Evolutionary conservation across 371 early-diverging fungal genomes (phyloP), one percentile per base, ranked within the genome.

Genomic region (Zopfochytrium polystomum): DNA sequence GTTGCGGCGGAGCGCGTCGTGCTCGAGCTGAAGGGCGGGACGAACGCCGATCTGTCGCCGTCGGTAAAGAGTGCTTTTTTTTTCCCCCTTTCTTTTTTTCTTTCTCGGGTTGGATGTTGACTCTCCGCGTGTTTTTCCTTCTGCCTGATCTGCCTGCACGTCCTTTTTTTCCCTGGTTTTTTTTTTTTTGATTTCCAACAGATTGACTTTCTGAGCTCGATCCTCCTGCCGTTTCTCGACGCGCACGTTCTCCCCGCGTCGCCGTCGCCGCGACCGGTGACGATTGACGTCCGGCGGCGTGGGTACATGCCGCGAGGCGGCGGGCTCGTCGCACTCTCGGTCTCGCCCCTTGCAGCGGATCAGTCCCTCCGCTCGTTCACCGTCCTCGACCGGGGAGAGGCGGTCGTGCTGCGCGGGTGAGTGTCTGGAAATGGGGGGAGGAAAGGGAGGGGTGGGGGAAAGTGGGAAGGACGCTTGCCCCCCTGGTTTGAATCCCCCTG

Each of bases 11-110:
- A 26, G 32, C 52, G 52, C 30, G 52, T 52, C 32, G 34, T 34
- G 11, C 27, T 56, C 1, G 38, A 55, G 7, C 32, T 71, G 58
- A 55, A 55, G 18, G 73, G 73, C 3, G 73, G 73, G 9, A 73
- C 73, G 29, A 60, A 73, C 42, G 71, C 63, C 27, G 25, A 26
- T 9, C 35, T 58, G n/a, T n/a, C n/a, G n/a, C n/a, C n/a, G n/a
- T n/a, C n/a, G n/a, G 55, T n/a, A n/a, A n/a, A n/a, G n/a, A n/a
- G n/a, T n/a, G n/a, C n/a, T n/a, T n/a, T n/a, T n/a, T n/a, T n/a
- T n/a, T n/a, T n/a, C n/a, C n/a, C n/a, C n/a, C n/a, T n/a, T n/a
- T n/a, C n/a, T n/a, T n/a, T n/a, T n/a, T n/a, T n/a, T n/a, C n/a
- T n/a, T n/a, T n/a, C n/a, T n/a, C n/a, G n/a, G n/a, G n/a, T n/a